These are phyloP conservation scores for Senecio squalidus DNA, from an alignment of 140 eudicot species.

Conservation along the genomic window DNA sequence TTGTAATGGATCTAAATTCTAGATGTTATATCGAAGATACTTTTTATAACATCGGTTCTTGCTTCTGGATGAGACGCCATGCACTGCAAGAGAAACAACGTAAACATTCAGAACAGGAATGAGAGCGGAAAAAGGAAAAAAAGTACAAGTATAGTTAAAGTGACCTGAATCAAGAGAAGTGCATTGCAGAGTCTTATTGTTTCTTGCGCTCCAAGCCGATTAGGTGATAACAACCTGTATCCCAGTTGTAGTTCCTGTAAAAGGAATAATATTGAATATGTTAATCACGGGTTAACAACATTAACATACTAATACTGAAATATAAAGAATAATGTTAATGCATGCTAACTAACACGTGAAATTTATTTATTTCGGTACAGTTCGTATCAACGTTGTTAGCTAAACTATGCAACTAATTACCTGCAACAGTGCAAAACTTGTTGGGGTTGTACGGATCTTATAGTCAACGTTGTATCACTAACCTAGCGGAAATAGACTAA, in stretches of 20 bases:
- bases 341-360: not conserved
- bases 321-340: too few relatives aligned
- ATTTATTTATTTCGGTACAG: not conserved
- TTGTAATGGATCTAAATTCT: not conserved
- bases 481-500: too few relatives aligned
- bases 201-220: not conserved
- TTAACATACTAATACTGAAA: too few relatives aligned
- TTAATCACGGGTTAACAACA: not conserved
- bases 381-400: not conserved
- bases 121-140: not conserved
- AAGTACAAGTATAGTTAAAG: not conserved
- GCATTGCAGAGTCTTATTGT: not conserved
- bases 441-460: too few relatives aligned
- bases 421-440: not conserved
- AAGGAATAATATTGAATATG: not conserved
- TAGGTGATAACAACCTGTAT: not conserved
- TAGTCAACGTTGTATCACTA: too few relatives aligned
- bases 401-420: not conserved
- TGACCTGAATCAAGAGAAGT: slow-evolving; percentile 27
- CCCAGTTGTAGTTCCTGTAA: not conserved
- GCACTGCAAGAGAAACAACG: slow-evolving; percentile 14
- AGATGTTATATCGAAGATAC: too few relatives aligned
- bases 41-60: slow-evolving; percentile 11
- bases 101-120: not conserved
- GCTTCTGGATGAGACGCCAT: slow-evolving; percentile 21